Evolutionary conservation across 805 yeast genomes (phyloP), one percentile per base, ranked within the genome.

Genomic region (Candida peoriensis): DNA sequence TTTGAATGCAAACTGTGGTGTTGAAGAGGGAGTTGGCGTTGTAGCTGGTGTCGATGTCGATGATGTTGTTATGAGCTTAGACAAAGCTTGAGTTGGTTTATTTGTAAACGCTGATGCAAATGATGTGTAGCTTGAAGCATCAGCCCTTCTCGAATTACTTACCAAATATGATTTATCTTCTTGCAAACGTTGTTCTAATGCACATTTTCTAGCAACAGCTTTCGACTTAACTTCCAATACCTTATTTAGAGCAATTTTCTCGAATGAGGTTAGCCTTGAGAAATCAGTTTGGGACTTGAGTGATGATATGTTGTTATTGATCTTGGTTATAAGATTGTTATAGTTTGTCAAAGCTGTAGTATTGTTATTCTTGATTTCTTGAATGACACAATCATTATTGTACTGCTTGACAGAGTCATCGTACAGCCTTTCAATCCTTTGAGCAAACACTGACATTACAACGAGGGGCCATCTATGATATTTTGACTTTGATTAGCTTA

Each of bases 311-410:
- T 35, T 34, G 2, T 28, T 17, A 23, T 47, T 37, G 8, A 43
- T 36, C 10, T 16, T 29, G 3, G 26, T 32, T 12, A 52, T 38
- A 20, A 52, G 37, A 1, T 26, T 18, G 4, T 27, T 43, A 29
- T 52, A 52, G 9, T 32, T 30, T 3, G 14, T 15, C 22, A 41
- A 12, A 5, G 53, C 55, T 5, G 31, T 31, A 2, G 30, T 20
- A 18, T 46, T 48, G 24, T 42, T 42, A 29, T 52, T 51, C 22
- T 45, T 46, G 9, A 52, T 50, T 37, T 52, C 57, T 22, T 42
- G 24, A 24, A 38, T 28, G 4, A 38, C 35, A 24, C 41, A 34
- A 3, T 34, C 31, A 4, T 34, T 33, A 16, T 34, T 33, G 30
- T 28, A 38, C 3, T 15, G 12, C 4, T 15, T 14, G 2, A 36